Conservation (phyloP, 768 basidiomycete species). For the Agaricus blazei region DNA sequence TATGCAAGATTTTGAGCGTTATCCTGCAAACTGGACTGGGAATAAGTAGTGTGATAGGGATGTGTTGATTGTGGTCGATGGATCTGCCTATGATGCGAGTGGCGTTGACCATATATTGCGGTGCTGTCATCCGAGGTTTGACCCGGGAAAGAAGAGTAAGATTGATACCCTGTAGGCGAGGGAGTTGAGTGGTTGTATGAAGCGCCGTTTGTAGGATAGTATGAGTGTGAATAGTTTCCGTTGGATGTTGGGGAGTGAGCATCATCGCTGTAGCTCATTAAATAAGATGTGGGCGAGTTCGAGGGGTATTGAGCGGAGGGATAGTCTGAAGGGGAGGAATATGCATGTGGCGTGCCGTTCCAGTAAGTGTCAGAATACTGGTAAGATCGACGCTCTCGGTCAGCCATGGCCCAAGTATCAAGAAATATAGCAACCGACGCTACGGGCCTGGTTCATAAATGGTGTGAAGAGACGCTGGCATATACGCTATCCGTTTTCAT, state of each 20-base stretch:
- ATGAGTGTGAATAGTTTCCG: conserved; percentile 16
- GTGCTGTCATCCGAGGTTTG: conserved; percentile 4
- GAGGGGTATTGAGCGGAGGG: conserved; percentile 1
- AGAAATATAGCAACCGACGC: neutral
- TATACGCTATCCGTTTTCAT: conserved; percentile 22
- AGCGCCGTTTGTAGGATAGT: conserved; percentile 16
- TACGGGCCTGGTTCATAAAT: conserved; percentile 19
- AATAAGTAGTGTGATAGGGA: conserved; percentile 26
- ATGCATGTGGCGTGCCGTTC: conserved; percentile 17
- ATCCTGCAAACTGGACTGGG: conserved; percentile 32
- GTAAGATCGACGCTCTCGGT: conserved; percentile 24
- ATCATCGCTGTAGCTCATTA: conserved; percentile 4
- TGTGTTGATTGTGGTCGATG: conserved; percentile 27
- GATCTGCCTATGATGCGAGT: conserved; percentile 17
- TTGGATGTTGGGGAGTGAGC: conserved; percentile 4
- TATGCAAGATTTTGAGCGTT: conserved; percentile 34
- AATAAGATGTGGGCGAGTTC: neutral
- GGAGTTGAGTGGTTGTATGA: conserved; percentile 18
- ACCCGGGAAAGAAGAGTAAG: conserved; percentile 16
- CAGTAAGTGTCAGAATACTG: conserved; percentile 33
- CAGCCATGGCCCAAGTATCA: conserved; percentile 19
- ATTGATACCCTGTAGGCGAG: conserved; percentile 17
- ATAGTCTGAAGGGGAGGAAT: neutral
- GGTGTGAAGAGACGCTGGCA: conserved; percentile 18
- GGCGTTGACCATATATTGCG: conserved; percentile 8